Percentiles rank a stretch among this genome's conserved stretches.
Conservation (phyloP, 768 basidiomycete species). For the Tricholoma hemisulphureum region DNA sequence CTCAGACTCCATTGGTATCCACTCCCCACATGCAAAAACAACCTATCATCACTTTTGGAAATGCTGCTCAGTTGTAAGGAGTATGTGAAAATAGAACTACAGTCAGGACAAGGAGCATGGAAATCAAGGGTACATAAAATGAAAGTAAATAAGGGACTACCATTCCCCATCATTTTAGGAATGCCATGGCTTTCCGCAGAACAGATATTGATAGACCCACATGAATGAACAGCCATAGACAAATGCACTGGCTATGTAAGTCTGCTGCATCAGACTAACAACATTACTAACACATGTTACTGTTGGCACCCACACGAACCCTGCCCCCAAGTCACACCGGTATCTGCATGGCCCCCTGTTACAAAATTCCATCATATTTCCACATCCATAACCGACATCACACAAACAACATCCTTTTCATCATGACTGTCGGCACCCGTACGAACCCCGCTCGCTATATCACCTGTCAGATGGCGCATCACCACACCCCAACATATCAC, state of each 20-base stretch:
- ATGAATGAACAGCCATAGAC: neutral
- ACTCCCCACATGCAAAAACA: neutral
- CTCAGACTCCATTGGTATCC: neutral
- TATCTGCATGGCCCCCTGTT: no score
- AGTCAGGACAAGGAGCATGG: neutral
- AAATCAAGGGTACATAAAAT: neutral
- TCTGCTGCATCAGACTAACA: no score
- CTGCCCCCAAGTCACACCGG: no score
- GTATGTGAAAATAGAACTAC: neutral
- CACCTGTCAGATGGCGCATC: no score
- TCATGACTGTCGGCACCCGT: no score
- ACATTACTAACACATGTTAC: no score
- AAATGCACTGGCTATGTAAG: slow-evolving; percentile 6
- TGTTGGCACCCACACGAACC: no score
- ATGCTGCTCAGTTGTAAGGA: neutral
- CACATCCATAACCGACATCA: no score
- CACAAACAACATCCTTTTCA: no score
- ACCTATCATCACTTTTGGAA: neutral
- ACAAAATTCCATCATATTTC: no score
- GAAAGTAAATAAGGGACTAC: neutral
- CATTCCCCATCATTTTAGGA: neutral
- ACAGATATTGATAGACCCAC: neutral
- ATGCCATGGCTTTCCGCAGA: neutral
- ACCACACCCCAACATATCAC: no score
- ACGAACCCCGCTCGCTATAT: no score